Evolutionary conservation across 306 rosid genomes (phyloP), one percentile per base, ranked within the genome.

Genomic region (Gleditsia sinensis): DNA sequence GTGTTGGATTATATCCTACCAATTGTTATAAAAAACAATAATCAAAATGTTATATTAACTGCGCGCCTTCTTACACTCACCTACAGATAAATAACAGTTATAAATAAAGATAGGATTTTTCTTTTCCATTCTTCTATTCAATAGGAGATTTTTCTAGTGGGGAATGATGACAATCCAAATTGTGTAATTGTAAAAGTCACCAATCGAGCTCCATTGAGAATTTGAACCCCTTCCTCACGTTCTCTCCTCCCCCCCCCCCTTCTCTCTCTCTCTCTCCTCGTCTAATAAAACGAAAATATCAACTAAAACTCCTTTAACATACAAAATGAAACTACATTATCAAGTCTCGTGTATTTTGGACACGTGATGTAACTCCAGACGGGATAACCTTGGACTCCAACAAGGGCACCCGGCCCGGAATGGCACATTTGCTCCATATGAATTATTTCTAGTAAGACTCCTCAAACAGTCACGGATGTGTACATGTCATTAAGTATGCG

Each of bases 401-500:
- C 42, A 80, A 19, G 58, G 70, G 69, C 37, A 36, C 10, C 77
- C 13, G 80, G 69, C 62, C 62, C 14, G 24, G 24, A 62, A 40
- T 59, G 23, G 11, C 12, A 20, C 12, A 25, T 58, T 25, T 25
- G 21, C 70, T 23, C 32, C 2, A 10, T 7, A 5, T n/a, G 28
- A 27, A 46, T 27, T 11, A 56, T 62, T 73, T 16, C 55, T 54
- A 32, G 69, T 3, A 39, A 67, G 24, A 43, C 71, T 71, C 61
- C 78, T 90, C 83, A 90, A 72, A 74, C 93, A 58, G 90, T 73
- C 27, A 75, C n/a, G 49, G 93, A 78, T 2, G 92, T 67, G 84
- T 69, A 90, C 90, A 90, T 84, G 81, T 92, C 93, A 50, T 73
- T 85, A 74, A 95, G 96, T 68, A 92, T 88, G 64, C 78, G 86